Base-by-base conservation (phyloP, 1,284 basidiomycete genomes). In the Amylostereum areolatum region DNA sequence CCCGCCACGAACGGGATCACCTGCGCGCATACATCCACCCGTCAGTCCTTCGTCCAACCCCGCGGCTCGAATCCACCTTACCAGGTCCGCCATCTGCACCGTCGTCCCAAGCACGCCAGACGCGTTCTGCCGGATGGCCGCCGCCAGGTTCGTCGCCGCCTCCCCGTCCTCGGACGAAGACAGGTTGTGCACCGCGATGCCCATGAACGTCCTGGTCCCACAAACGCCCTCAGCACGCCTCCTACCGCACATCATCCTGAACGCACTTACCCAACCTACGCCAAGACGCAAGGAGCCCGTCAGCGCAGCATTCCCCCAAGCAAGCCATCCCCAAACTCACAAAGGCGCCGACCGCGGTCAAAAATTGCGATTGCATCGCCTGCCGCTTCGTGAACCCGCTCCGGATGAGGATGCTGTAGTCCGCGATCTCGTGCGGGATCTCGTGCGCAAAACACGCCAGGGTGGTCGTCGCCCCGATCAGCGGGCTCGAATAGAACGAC, bases 391-490 rank as follows among this genome's bases (percentile, higher is more conserved):
- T 89, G 65, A 94, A 93, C 5, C 91, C 91, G 55, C 88, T 91
- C 48, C 92, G 86, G 46, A 92, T 81, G 34, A 93, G 72, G 58
- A 94, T 93, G 12, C 89, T 92, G 62, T 93, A 93, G 65, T 94
- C 91, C 18, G 91, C 92, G 52, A 94, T 93, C 73, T 92, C 90
- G 61, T 92, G 90, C 12, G 90, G 90, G 48, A 93, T 92, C 66
- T 94, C 91, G 64, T 94, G 91, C 5, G 89, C 90, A 62, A 94
- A 93, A 60, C 91, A 93, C 12, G 92, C 92, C 43, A 94, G 76
- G 9, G 91, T 92, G 2, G 91, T 93, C 46, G 91, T 92, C 35
- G 91, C 91, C 39, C 91, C 91, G 56, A 94, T 89, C 46, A 91
- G 73, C 2, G 91, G 91, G 35, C 86, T 89, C 24, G 89, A 89